Evolutionary conservation across 108 stramenopile genomes (phyloP).

Genomic region (Pelagomonas calceolata): DNA sequence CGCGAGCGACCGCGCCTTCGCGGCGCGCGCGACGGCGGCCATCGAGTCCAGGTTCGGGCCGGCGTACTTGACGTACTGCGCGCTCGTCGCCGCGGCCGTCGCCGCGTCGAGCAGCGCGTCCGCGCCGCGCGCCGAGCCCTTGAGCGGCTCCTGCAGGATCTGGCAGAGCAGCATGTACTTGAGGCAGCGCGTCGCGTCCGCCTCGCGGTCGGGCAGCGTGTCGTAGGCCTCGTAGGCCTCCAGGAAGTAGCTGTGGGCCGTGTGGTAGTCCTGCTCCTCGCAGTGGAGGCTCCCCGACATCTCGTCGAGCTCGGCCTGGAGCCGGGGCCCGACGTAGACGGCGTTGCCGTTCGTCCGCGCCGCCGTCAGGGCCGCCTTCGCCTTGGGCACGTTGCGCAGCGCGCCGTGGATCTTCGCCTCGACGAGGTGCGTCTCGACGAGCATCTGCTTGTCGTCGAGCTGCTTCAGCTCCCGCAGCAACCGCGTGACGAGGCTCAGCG

Average conservation of each 20-base stretch:
- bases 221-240: conserved; percentile 96
- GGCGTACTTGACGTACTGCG: conserved; percentile 87
- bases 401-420: conserved; percentile 71
- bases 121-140: background rate
- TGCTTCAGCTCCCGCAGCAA: conserved; percentile 90
- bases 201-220: conserved; percentile 62
- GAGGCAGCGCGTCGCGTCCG: conserved; percentile 57
- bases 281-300: conserved; percentile 93
- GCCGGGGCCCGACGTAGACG: conserved; percentile 80
- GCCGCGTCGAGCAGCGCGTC: conserved; percentile 13
- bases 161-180: conserved; percentile 97
- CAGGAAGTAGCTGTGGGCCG: conserved; percentile 96
- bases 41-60: conserved; percentile 88
- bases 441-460: conserved; percentile 95
- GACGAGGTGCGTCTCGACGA: conserved; percentile 37
- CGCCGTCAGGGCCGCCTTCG: conserved; percentile 95
- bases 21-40: conserved; percentile 80
- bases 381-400: conserved; percentile 86
- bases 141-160: conserved; percentile 65
- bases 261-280: conserved; percentile 96
- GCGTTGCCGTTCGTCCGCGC: conserved; percentile 89
- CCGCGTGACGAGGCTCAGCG: conserved; percentile 64
- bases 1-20: conserved; percentile 69
- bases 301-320: conserved; percentile 88
- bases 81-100: conserved; percentile 38